Evolutionary conservation across 1,139 yeast genomes (phyloP), one percentile per base, ranked within the genome.

Genomic region (Nakaseomyces kungkrabaensis): DNA sequence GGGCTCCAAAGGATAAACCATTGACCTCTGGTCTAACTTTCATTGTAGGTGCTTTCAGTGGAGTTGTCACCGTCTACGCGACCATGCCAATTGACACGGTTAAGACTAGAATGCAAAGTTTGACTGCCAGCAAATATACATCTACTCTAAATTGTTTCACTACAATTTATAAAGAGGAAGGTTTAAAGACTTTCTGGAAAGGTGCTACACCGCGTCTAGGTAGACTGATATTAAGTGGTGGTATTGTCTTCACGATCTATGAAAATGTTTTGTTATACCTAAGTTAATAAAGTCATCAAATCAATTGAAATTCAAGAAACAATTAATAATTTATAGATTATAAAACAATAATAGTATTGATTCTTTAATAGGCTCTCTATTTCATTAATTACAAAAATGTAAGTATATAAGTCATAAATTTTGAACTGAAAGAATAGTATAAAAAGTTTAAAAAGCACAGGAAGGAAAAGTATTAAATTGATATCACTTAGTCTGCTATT

Each of bases 61-160:
- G 98, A 29, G 75, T 85, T 48, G 83, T 92, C 49, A 92, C 98
- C 0, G 98, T 92, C 17, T 92, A 92, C 68, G 74, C 96, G 4
- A 92, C 98, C 8, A 92, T 92, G 97, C 98, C 98, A 9, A 83
- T 92, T 40, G 98, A 92, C 66, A 92, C 97, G 0, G 96, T 92
- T 55, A 92, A 92, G 72, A 92, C 98, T 0, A 79, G 98, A 69
- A 92, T 92, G 97, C 98, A 92, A 72, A 85, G 96, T 31, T 74
- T 92, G 57, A 94, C 87, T 37, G 87, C 97, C 4, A 77, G 78
- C 51, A 68, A 75, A 61, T 92, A 92, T 69, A 67, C 76, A 4
- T 79, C 90, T 43, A 90, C 97, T 0, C 29, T 84, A 45, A 78
- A 90, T 68, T 92, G 97, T 69, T 90, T 92, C 61, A 78, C 71